These are phyloP conservation scores for Alternaria consortialis DNA, from an alignment of 2,329 filamentous ascomycete genomes.

Conservation along the genomic window DNA sequence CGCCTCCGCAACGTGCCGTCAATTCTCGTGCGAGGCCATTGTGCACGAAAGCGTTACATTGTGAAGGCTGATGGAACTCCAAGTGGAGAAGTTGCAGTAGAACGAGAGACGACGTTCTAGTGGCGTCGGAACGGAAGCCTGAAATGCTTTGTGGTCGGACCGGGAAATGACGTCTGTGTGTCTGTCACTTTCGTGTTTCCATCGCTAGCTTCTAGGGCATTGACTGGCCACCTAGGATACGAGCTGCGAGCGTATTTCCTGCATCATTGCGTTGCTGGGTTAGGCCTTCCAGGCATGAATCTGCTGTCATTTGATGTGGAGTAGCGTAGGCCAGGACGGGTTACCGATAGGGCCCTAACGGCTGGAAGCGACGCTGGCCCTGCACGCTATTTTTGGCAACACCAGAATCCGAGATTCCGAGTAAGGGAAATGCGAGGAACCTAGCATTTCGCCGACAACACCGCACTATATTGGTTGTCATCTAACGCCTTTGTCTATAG, in stretches of 20 bases:
- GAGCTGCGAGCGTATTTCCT: neutral
- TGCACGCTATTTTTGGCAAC: slow-evolving; percentile 3
- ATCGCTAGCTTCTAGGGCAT: neutral
- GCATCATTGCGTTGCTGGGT: neutral
- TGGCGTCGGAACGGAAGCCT: neutral
- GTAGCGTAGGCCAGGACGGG: slow-evolving; percentile 10
- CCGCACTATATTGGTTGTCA: neutral
- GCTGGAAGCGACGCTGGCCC: slow-evolving; percentile 5
- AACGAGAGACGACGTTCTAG: neutral
- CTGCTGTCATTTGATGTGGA: slow-evolving; percentile 9
- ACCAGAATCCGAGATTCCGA: neutral
- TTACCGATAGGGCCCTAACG: slow-evolving; percentile 7
- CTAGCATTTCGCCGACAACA: neutral
- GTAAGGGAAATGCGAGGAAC: neutral
- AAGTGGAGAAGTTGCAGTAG: neutral
- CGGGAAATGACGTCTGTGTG: slow-evolving; percentile 7
- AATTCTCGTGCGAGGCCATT: neutral
- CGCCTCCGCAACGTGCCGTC: neutral
- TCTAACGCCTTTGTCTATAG: neutral
- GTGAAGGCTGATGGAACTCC: neutral
- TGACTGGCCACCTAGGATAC: neutral
- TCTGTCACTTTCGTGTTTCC: neutral
- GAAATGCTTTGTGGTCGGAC: neutral
- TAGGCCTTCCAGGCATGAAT: neutral
- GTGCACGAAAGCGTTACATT: slow-evolving; percentile 11